These are phyloP conservation scores for Cyberlindnera euphorbiae DNA, from an alignment of 805 yeast genomes.

Conservation along the genomic window DNA sequence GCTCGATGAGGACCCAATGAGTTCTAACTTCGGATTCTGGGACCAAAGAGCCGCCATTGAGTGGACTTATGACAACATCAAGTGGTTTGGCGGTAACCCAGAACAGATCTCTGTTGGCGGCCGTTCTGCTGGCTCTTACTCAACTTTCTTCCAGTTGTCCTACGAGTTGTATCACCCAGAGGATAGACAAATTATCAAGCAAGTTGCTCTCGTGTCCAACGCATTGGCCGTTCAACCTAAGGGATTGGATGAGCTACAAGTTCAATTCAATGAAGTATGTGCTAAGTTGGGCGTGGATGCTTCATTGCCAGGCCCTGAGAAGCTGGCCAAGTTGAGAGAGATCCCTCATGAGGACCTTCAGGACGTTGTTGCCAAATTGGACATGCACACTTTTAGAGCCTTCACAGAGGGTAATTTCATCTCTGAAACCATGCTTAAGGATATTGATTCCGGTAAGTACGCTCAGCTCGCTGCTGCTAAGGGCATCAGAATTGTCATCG, in stretches of 20 bases:
- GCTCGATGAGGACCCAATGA: conserved; percentile 26
- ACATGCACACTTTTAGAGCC: conserved; percentile 34
- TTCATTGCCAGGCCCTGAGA: conserved; percentile 7
- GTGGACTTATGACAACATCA: conserved; percentile 41
- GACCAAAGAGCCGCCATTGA: conserved; percentile 43
- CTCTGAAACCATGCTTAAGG: conserved; percentile 26
- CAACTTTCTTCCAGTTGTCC: conserved; percentile 37
- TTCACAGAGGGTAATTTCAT: conserved; percentile 36
- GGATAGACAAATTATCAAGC: conserved; percentile 35
- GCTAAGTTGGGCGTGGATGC: conserved; percentile 24
- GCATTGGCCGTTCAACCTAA: conserved; percentile 36
- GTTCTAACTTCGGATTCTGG: conserved; percentile 28
- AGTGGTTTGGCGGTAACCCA: conserved; percentile 43
- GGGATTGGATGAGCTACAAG: conserved; percentile 26
- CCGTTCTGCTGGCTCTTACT: conserved; percentile 44
- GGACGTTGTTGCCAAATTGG: conserved; percentile 13
- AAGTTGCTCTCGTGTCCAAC: conserved; percentile 32
- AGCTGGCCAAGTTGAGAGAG: conserved; percentile 15
- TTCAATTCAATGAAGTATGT: conserved; percentile 31
- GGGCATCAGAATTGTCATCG: conserved; percentile 26
- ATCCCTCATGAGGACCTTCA: conserved; percentile 16
- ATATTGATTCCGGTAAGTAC: conserved; percentile 28
- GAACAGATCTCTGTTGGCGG: conserved; percentile 42
- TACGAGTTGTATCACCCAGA: conserved; percentile 39
- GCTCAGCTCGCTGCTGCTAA: conserved; percentile 21